Conservation (phyloP, 352 stramenopile genomes). For the Globisporangium heterothallicum region DNA sequence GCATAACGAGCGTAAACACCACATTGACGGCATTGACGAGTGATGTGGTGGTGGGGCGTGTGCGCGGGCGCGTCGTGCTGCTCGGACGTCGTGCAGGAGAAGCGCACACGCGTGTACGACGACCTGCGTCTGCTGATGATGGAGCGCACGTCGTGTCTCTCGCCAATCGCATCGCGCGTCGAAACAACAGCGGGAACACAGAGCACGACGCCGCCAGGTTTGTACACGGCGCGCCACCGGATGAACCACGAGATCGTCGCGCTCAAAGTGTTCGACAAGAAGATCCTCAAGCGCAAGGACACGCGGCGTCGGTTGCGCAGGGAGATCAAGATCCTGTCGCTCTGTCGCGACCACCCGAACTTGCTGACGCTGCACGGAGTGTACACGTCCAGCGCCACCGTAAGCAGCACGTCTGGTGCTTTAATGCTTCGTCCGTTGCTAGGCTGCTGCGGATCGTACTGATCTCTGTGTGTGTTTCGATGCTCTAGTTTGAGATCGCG, state of each 20-base stretch:
- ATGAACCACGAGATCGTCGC: slow-evolving; percentile 61
- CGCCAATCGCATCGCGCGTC: no score
- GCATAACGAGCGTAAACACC: no score
- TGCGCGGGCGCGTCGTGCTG: slow-evolving; percentile 51
- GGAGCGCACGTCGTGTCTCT: slow-evolving; percentile 11
- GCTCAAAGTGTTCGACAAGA: slow-evolving; percentile 64
- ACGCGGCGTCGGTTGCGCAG: slow-evolving; percentile 59
- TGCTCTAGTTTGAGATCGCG: slow-evolving; percentile 56
- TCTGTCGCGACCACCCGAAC: slow-evolving; percentile 45
- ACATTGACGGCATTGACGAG: no score
- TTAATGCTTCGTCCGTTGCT: no score
- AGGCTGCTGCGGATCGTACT: no score
- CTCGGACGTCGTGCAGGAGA: slow-evolving; percentile 26
- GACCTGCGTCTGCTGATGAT: slow-evolving; percentile 38
- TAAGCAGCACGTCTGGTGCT: no score
- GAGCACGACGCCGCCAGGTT: slow-evolving; percentile 21
- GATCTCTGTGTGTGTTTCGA: neutral
- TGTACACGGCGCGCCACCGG: slow-evolving; percentile 57
- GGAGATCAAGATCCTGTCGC: slow-evolving; percentile 53
- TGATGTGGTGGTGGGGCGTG: slow-evolving; percentile 69
- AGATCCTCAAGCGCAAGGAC: slow-evolving; percentile 31
- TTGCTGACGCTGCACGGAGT: slow-evolving; percentile 66
- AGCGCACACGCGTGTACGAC: slow-evolving; percentile 35
- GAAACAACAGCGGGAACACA: neutral
- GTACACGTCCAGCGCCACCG: slow-evolving; percentile 30